Evolutionary conservation across 257 asterid genomes (phyloP).

Genomic region (Solanum sitiens): DNA sequence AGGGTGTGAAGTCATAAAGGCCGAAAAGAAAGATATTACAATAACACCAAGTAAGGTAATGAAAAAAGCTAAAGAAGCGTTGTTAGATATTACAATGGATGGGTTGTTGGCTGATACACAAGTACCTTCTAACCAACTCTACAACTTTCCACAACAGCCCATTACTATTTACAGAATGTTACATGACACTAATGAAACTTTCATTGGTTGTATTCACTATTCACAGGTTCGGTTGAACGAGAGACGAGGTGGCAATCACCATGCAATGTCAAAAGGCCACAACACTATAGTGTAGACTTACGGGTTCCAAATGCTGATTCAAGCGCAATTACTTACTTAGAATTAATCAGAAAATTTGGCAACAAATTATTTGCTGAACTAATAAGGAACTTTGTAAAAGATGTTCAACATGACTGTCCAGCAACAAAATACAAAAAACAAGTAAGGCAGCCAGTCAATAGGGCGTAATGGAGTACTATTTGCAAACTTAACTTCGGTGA

Average conservation of each 20-base stretch:
- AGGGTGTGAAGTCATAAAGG: neutral
- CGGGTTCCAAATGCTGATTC: neutral
- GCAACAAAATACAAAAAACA: neutral
- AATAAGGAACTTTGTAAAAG: neutral
- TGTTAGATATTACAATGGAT: neutral
- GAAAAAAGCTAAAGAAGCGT: neutral
- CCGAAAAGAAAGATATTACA: neutral
- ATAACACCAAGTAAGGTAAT: neutral
- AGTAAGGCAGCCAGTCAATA: neutral
- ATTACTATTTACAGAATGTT: neutral
- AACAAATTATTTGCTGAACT: neutral
- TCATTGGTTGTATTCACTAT: neutral
- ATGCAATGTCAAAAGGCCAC: neutral
- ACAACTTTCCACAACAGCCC: neutral
- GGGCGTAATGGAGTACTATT: neutral
- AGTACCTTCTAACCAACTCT: neutral
- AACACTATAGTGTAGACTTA: neutral
- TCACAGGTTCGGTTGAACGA: neutral
- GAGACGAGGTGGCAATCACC: neutral
- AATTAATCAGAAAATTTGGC: neutral
- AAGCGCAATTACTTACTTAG: neutral
- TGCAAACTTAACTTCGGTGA: neutral
- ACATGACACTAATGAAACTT: neutral
- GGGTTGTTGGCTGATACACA: neutral
- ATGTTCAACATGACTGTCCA: neutral